A percentile compares a stretch with the other conserved stretches of the same genome.
phyloP scores from a whole-genome alignment of 495 filamentous ascomycete genomes.

The Penicillium desertorum region DNA sequence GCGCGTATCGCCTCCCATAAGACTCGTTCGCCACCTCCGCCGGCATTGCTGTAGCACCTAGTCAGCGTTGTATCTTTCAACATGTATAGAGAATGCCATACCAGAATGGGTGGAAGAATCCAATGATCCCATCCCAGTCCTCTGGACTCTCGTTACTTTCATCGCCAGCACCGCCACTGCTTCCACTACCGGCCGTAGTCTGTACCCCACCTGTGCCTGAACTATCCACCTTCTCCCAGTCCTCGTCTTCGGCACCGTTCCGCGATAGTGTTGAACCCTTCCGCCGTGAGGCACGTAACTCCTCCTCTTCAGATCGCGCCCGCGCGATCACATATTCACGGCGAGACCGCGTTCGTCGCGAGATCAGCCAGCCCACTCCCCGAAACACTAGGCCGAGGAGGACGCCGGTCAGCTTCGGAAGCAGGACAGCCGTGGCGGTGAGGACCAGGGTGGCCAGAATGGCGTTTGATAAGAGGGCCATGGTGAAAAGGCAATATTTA shows the following conservation, averaged over 20 bases:
- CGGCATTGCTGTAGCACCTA: slow-evolving; percentile 69
- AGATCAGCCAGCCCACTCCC: slow-evolving; percentile 63
- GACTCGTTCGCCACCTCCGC: slow-evolving; percentile 92
- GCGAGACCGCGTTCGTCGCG: slow-evolving; percentile 64
- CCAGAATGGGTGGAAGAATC: slow-evolving; percentile 98
- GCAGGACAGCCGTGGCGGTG: slow-evolving; percentile 36
- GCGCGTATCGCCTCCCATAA: slow-evolving; percentile 94
- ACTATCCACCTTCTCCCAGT: slow-evolving; percentile 73
- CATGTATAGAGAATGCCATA: slow-evolving; percentile 33
- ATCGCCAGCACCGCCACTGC: slow-evolving; percentile 22
- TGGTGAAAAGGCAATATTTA: slow-evolving; percentile 20
- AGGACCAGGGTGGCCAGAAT: slow-evolving; percentile 37
- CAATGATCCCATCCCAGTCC: slow-evolving; percentile 80
- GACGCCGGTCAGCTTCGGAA: slow-evolving; percentile 39
- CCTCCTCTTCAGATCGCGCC: slow-evolving; percentile 59
- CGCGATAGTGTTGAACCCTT: slow-evolving; percentile 27
- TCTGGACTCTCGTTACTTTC: slow-evolving; percentile 16
- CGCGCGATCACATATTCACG: slow-evolving; percentile 60
- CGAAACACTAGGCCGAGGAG: slow-evolving; percentile 42
- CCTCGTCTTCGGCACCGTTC: slow-evolving; percentile 55
- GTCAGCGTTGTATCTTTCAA: neutral
- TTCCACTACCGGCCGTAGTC: slow-evolving; percentile 49
- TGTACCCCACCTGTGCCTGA: slow-evolving; percentile 49
- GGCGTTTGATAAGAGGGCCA: slow-evolving; percentile 41
- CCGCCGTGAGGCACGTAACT: slow-evolving; percentile 41